Evolutionary conservation across 192 early-diverging fungal genomes (phyloP).

Genomic region (Chytriomyces confervae): DNA sequence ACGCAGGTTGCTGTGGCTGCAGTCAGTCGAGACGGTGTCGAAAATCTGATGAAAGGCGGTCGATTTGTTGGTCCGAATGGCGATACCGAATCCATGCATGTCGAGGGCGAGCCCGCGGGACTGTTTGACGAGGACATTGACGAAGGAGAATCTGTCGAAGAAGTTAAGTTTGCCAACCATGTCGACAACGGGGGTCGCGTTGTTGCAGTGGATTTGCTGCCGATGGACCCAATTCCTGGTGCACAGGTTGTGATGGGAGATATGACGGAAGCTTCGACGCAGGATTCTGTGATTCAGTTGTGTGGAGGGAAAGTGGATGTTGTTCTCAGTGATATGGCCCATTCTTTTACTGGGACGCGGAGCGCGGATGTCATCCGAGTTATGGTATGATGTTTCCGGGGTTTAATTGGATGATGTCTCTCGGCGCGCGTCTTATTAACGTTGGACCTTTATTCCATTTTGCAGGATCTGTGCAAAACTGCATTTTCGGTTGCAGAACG

Average conservation of each 20-base stretch:
- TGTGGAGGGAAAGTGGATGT: slow-evolving; percentile 43
- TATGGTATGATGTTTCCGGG: neutral
- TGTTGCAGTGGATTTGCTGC: slow-evolving; percentile 74
- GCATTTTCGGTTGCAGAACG: slow-evolving; percentile 66
- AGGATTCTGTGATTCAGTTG: slow-evolving; percentile 22
- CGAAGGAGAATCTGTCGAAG: neutral
- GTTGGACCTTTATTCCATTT: slow-evolving; percentile 7
- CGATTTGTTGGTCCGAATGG: slow-evolving; percentile 15
- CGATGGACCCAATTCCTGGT: slow-evolving; percentile 70
- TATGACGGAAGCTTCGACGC: slow-evolving; percentile 58
- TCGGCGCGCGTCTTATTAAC: too few species aligned
- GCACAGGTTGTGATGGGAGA: slow-evolving; percentile 72
- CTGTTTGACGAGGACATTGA: neutral
- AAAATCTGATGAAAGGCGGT: slow-evolving; percentile 4
- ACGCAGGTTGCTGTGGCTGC: slow-evolving; percentile 24
- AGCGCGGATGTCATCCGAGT: slow-evolving; percentile 66
- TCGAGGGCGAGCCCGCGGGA: neutral
- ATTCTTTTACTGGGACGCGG: slow-evolving; percentile 75
- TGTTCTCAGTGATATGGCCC: slow-evolving; percentile 78
- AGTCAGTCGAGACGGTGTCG: slow-evolving; percentile 19
- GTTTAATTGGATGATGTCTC: neutral
- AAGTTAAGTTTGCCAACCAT: neutral
- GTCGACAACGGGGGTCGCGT: slow-evolving; percentile 51
- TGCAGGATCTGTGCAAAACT: slow-evolving; percentile 68
- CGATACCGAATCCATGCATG: neutral